Evolutionary conservation across 768 basidiomycete species (phyloP), one percentile per base, ranked within the genome.

Genomic region (Aureoboletus auriporus): DNA sequence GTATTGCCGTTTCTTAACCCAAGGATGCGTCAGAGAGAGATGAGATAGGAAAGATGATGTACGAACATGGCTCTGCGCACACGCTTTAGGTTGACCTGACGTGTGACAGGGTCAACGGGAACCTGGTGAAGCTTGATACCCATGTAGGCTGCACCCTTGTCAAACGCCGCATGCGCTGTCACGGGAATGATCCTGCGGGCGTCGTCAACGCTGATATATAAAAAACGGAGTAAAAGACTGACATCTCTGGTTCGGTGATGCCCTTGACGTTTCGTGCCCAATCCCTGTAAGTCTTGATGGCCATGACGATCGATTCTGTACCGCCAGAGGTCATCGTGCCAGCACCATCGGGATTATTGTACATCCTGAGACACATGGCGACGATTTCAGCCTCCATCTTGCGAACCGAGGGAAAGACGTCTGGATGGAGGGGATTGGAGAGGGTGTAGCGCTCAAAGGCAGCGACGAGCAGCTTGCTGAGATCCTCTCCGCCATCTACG

Each of bases 361-460:
- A 97, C 75, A 94, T 74, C 49, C 78, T 77, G 40, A 95, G 73
- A 52, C 84, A 88, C 86, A 93, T 93, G 9, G 88, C 75, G 38
- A 94, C 91, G 26, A 94, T 79, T 61, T 97, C 94, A 13, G 93
- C 89, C 60, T 99, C 95, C 95, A 99, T 99, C 71, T 95, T 93
- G 41, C 95, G 78, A 10, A 96, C 70, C 0, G 89, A 86, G 1
- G 94, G 94, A 69, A 96, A 96, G 38, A 93, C 83, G 47, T 93
- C 91, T 0, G 95, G 92, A 59, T 97, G 93, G 9, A 97, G 74
- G 2, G 93, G 92, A 60, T 95, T 93, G 26, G 89, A 87, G 43
- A 93, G 81, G 39, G 84, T 82, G 55, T 93, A 96, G 43, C 82
- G 81, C 52, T 82, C 74, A 60, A 90, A 89, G 0, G 93, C 92